Percentiles rank a stretch among this genome's conserved stretches.
phyloP scores from a whole-genome alignment of 2,329 filamentous ascomycete genomes.

The Capronia americana region DNA sequence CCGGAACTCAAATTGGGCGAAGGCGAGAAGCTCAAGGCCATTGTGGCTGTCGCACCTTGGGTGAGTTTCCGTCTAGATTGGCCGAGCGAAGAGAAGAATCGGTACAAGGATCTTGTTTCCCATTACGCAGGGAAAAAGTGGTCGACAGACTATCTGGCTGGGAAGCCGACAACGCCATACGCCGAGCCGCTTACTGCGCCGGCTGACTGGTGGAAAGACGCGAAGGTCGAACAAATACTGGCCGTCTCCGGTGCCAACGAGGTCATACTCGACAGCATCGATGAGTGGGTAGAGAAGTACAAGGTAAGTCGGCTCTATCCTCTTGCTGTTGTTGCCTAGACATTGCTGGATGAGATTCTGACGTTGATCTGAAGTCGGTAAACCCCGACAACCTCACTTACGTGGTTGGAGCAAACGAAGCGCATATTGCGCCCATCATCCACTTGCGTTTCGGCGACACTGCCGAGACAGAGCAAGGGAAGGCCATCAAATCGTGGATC shows the following conservation, averaged over 20 bases:
- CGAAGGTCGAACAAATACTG: conserved; percentile 36
- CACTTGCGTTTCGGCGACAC: conserved; percentile 46
- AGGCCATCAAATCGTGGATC: conserved; percentile 48
- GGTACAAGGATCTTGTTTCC: conserved; percentile 34
- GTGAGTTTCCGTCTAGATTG: conserved; percentile 54
- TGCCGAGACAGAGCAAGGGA: conserved; percentile 50
- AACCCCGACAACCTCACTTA: conserved; percentile 44
- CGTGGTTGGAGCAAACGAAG: conserved; percentile 48
- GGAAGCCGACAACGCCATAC: conserved; percentile 28
- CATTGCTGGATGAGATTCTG: not conserved
- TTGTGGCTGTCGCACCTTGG: conserved; percentile 66
- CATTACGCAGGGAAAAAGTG: conserved; percentile 20
- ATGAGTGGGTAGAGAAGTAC: conserved; percentile 35
- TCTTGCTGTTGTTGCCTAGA: not conserved
- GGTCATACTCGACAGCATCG: conserved; percentile 34
- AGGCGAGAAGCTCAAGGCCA: conserved; percentile 51
- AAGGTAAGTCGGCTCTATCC: conserved; percentile 25
- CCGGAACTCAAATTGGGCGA: conserved; percentile 44
- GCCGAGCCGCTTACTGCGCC: conserved; percentile 30
- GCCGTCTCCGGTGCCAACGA: conserved; percentile 34
- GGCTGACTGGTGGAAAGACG: conserved; percentile 38
- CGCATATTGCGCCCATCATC: conserved; percentile 53
- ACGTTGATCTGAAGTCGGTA: conserved; percentile 33
- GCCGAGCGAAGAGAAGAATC: conserved; percentile 26
- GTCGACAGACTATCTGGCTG: conserved; percentile 31